Percentiles rank a stretch among this genome's conserved stretches.
phyloP scores from a whole-genome alignment of 2,329 filamentous ascomycete species.

The Teratosphaeria epicoccoides region DNA sequence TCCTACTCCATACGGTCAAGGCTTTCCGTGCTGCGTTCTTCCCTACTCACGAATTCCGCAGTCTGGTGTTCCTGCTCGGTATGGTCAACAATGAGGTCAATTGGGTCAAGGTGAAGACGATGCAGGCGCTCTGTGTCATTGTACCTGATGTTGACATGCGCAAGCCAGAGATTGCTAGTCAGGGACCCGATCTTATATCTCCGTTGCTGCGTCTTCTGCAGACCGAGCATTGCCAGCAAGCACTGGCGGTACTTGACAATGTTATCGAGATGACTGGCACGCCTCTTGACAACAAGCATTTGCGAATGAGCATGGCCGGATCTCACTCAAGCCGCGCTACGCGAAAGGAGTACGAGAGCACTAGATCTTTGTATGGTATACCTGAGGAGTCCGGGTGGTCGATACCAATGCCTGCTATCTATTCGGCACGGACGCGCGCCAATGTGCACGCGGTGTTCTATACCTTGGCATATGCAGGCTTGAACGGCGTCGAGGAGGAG shows the following conservation, averaged over 20 bases:
- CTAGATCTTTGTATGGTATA: slow-evolving; percentile 90
- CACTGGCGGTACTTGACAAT: slow-evolving; percentile 81
- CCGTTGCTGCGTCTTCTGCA: slow-evolving; percentile 80
- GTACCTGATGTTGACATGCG: slow-evolving; percentile 90
- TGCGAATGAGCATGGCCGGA: slow-evolving; percentile 96
- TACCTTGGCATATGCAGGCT: slow-evolving; percentile 41
- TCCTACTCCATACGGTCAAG: slow-evolving; percentile 61
- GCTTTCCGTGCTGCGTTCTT: slow-evolving; percentile 71
- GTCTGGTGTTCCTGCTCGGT: slow-evolving; percentile 82
- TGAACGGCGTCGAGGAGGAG: slow-evolving; percentile 35
- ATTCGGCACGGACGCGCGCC: slow-evolving; percentile 72
- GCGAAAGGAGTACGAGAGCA: slow-evolving; percentile 88
- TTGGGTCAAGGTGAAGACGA: slow-evolving; percentile 88
- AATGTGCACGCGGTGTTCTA: slow-evolving; percentile 97
- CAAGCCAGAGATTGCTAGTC: slow-evolving; percentile 75
- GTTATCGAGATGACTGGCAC: slow-evolving; percentile 85
- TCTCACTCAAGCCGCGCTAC: slow-evolving; percentile 68
- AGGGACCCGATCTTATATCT: slow-evolving; percentile 91
- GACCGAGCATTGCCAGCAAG: slow-evolving; percentile 87
- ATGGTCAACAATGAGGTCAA: slow-evolving; percentile 77
- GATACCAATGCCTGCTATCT: slow-evolving; percentile 81
- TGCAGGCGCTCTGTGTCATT: slow-evolving; percentile 75
- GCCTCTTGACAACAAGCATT: slow-evolving; percentile 84
- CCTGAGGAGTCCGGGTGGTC: slow-evolving; percentile 95
- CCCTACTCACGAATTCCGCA: slow-evolving; percentile 69